Conservation (phyloP, 2,329 filamentous ascomycete genomes). For the Diaporthe velutina region DNA sequence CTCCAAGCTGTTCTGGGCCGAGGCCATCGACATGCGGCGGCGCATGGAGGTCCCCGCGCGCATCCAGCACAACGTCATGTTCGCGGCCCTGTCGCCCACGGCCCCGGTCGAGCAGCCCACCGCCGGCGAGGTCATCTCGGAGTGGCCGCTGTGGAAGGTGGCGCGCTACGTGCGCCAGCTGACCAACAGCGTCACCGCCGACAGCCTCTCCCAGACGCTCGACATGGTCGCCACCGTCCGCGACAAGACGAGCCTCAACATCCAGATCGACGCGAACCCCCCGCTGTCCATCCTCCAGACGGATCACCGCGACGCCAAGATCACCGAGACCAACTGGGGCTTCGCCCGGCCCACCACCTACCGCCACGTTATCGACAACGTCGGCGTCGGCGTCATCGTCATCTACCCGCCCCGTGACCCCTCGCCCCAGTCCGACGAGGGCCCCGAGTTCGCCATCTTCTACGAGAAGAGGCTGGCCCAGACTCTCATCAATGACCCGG, state of each 20-base stretch:
- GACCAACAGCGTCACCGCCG: constrained; percentile 51
- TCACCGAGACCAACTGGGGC: constrained; percentile 51
- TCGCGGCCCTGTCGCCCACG: constrained; percentile 44
- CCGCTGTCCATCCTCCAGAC: constrained; percentile 52
- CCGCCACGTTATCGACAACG: constrained; percentile 49
- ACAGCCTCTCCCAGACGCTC: constrained; percentile 47
- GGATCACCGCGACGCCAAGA: constrained; percentile 51
- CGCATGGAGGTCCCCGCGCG: constrained; percentile 51
- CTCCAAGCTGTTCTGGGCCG: constrained; percentile 49
- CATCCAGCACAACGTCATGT: constrained; percentile 53
- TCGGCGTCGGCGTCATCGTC: constrained; percentile 46
- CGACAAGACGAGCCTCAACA: constrained; percentile 52
- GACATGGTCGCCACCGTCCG: constrained; percentile 49
- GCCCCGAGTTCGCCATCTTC: constrained; percentile 50
- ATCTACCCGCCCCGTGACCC: constrained; percentile 49
- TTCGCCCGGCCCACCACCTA: constrained; percentile 51
- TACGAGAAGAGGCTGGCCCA: constrained; percentile 51
- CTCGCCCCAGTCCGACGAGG: constrained; percentile 50
- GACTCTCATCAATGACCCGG: constrained; percentile 49
- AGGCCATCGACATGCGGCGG: constrained; percentile 55
- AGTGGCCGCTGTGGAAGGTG: constrained; percentile 50
- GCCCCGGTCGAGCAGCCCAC: constrained; percentile 48
- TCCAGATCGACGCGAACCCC: constrained; percentile 51
- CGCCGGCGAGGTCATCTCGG: constrained; percentile 50
- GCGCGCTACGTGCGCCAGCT: constrained; percentile 53